phyloP scores from a whole-genome alignment of 768 basidiomycete genomes.

The Amanita exitialis region DNA sequence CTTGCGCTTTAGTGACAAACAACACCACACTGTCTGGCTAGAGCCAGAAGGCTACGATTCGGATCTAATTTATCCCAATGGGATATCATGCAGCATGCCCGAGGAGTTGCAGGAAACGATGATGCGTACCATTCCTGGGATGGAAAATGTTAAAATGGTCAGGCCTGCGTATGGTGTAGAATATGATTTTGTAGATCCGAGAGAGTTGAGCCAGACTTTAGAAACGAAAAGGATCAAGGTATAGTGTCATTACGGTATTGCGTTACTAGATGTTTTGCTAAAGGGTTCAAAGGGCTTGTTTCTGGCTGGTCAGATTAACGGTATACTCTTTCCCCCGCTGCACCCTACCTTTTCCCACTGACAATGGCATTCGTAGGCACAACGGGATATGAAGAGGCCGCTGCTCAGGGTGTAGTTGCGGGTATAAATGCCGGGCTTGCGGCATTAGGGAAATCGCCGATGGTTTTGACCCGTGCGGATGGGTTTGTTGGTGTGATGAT shows the following conservation, averaged over 20 bases:
- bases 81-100: slow-evolving; percentile 80
- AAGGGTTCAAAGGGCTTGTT: slow-evolving; percentile 52
- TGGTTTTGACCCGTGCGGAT: slow-evolving; percentile 74
- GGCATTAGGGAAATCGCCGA: slow-evolving; percentile 41
- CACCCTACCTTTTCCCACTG: too few relatives aligned
- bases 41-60: slow-evolving; percentile 92
- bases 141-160: slow-evolving; percentile 79
- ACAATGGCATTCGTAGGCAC: slow-evolving; percentile 38
- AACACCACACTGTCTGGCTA: slow-evolving; percentile 71
- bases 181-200: slow-evolving; percentile 84
- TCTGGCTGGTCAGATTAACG: slow-evolving; percentile 87
- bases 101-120: slow-evolving; percentile 78
- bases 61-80: slow-evolving; percentile 85
- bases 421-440: slow-evolving; percentile 82
- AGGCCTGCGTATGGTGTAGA: slow-evolving; percentile 88
- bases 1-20: slow-evolving; percentile 64
- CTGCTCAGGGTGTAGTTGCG: slow-evolving; percentile 81
- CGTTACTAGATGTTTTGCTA: not conserved
- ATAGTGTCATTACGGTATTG: not conserved
- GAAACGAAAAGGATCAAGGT: slow-evolving; percentile 81
- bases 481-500: slow-evolving; percentile 88
- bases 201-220: slow-evolving; percentile 70
- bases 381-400: slow-evolving; percentile 92
- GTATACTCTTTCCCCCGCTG: slow-evolving; percentile 17
- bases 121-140: slow-evolving; percentile 76